Percentiles rank a stretch among this genome's conserved stretches.
phyloP scores from a whole-genome alignment of 768 basidiomycete species.

The Chalciporus pseudorubinellus region DNA sequence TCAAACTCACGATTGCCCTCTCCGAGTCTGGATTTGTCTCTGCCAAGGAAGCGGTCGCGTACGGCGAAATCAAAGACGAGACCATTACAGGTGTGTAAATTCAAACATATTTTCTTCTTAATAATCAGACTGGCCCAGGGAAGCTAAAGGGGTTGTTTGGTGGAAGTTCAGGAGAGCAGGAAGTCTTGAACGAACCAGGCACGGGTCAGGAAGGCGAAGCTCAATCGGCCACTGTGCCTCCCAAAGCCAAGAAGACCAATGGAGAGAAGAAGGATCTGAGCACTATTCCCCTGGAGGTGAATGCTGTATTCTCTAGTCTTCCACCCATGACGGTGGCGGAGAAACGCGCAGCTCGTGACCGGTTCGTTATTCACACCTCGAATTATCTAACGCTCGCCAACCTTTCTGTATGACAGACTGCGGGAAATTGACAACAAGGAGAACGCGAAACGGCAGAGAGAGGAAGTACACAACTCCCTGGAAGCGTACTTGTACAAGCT shows the following conservation, averaged over 20 bases:
- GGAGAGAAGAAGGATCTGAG: constrained; percentile 42
- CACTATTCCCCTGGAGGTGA: constrained; percentile 66
- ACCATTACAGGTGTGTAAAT: constrained; percentile 59
- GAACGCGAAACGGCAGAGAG: constrained; percentile 68
- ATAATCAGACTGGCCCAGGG: constrained; percentile 40
- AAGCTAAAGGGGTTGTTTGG: constrained; percentile 90
- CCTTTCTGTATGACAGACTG: constrained; percentile 48
- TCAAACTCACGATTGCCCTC: constrained; percentile 81
- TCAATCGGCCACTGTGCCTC: constrained; percentile 24
- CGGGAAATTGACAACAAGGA: constrained; percentile 78
- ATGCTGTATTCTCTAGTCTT: constrained; percentile 57
- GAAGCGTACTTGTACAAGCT: constrained; percentile 93
- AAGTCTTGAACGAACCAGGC: constrained; percentile 22
- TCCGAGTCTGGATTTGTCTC: constrained; percentile 87
- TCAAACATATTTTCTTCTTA: neutral
- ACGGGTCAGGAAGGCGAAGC: constrained; percentile 31
- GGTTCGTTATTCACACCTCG: constrained; percentile 44
- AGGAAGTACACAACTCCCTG: constrained; percentile 88
- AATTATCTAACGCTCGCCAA: neutral
- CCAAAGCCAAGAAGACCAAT: constrained; percentile 38
- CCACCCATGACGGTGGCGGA: constrained; percentile 75
- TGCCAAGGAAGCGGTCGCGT: constrained; percentile 74
- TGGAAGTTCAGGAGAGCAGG: constrained; percentile 42
- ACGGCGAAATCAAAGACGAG: constrained; percentile 80
- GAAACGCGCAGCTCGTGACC: constrained; percentile 69